Evolutionary conservation across 139 green algal species (phyloP), one percentile per base, ranked within the genome.

Genomic region (Chlamydomonas sphaeroides): DNA sequence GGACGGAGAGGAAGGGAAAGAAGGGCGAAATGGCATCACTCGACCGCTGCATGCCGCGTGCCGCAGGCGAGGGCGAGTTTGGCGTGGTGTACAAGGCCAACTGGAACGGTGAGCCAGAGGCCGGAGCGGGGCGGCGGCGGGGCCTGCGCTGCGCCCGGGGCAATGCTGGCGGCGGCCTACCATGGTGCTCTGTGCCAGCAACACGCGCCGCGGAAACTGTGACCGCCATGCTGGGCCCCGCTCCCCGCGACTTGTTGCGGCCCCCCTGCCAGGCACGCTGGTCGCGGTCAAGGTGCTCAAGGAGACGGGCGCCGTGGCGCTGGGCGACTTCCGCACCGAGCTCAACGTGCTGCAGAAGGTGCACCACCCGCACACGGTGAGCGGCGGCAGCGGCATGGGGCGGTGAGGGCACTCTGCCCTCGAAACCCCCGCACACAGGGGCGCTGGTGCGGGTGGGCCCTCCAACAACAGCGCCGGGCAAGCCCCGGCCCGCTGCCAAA

Each of bases 201-300:
- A n/a, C n/a, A n/a, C n/a, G n/a, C n/a, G n/a, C n/a, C n/a, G n/a
- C n/a, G n/a, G n/a, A n/a, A n/a, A n/a, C n/a, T n/a, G n/a, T n/a
- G n/a, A n/a, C n/a, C n/a, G n/a, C n/a, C n/a, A n/a, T n/a, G n/a
- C n/a, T n/a, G n/a, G n/a, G n/a, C n/a, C n/a, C n/a, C n/a, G n/a
- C n/a, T n/a, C n/a, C n/a, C n/a, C n/a, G n/a, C n/a, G n/a, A n/a
- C n/a, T n/a, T n/a, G n/a, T 53, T 53, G 10, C 11, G 11, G 45
- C 45, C 45, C 45, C 45, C 45, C 45, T 53, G 11, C 45, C 42
- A 75, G 68, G 94, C 80, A 97, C 94, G 2, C 48, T 92, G 6
- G 94, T 98, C 30, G 95, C 95, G 0, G 95, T 95, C 48, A 98
- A 98, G 85, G 92, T 98, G 61, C 85, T 98, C 18, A 98, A 98